Percentiles rank a stretch among this genome's conserved stretches.
These are phyloP conservation scores for Mucor velutinosus DNA, from an alignment of 371 early-diverging fungal species.

Conservation along the genomic window DNA sequence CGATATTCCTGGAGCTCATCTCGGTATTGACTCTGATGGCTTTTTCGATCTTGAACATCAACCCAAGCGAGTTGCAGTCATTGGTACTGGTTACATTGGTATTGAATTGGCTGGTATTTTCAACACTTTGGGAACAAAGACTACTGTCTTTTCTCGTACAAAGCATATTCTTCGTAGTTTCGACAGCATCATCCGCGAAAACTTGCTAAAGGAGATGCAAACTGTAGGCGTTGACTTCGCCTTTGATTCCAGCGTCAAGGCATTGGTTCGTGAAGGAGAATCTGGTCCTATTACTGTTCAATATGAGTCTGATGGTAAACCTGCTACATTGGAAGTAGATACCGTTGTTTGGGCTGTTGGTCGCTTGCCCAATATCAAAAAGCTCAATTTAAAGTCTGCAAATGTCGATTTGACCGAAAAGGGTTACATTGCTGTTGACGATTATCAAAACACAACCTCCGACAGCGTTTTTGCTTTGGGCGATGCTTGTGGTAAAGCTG, in stretches of 20 bases:
- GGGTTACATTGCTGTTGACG: slow-evolving; percentile 80
- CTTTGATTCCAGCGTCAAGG: slow-evolving; percentile 62
- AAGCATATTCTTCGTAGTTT: slow-evolving; percentile 88
- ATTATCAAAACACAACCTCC: slow-evolving; percentile 82
- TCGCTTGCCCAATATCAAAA: slow-evolving; percentile 74
- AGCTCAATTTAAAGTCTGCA: slow-evolving; percentile 68
- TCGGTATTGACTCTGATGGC: slow-evolving; percentile 91
- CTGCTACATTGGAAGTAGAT: slow-evolving; percentile 59
- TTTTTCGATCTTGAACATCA: slow-evolving; percentile 93
- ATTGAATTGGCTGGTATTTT: slow-evolving; percentile 97
- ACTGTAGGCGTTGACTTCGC: slow-evolving; percentile 76
- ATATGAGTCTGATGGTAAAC: slow-evolving; percentile 40
- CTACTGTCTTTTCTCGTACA: slow-evolving; percentile 86
- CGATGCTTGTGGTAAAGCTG: slow-evolving; percentile 90
- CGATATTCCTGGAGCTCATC: slow-evolving; percentile 82
- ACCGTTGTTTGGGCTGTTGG: slow-evolving; percentile 89
- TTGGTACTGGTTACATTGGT: slow-evolving; percentile 93
- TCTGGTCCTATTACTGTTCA: slow-evolving; percentile 47
- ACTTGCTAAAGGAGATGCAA: slow-evolving; percentile 79
- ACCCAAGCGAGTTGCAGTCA: slow-evolving; percentile 91
- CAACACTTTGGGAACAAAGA: slow-evolving; percentile 84
- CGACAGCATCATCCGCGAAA: slow-evolving; percentile 85
- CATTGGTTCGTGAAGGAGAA: slow-evolving; percentile 38
- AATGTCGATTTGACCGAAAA: slow-evolving; percentile 65
- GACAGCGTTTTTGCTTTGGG: slow-evolving; percentile 88